Evolutionary conservation across 2,329 filamentous ascomycete species (phyloP).

Genomic region (Claviceps spartinae): DNA sequence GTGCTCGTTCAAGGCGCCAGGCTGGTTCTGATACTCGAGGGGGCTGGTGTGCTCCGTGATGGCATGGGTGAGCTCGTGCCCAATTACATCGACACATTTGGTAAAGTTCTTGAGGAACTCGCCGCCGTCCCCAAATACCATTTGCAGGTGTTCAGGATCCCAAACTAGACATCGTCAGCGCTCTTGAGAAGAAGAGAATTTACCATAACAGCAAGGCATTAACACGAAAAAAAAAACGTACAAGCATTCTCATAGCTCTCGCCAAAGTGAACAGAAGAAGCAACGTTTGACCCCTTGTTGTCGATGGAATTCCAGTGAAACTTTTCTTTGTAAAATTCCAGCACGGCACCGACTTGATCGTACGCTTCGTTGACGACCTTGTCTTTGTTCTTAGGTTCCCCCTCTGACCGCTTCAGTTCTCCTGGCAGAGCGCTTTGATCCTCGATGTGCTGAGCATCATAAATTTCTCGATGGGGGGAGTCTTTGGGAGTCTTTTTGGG

Average conservation of each 20-base stretch:
- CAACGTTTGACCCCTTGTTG: slow-evolving; percentile 33
- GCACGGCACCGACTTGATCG: slow-evolving; percentile 34
- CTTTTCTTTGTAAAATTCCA: slow-evolving; percentile 34
- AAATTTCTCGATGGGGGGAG: slow-evolving; percentile 27
- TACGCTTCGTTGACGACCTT: slow-evolving; percentile 33
- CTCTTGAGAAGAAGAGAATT: background rate
- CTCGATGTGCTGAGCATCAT: slow-evolving; percentile 26
- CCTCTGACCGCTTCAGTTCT: slow-evolving; percentile 27
- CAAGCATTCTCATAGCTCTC: slow-evolving; percentile 37
- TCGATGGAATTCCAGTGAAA: slow-evolving; percentile 40
- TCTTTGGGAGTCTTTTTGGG: slow-evolving; percentile 10
- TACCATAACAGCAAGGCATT: background rate
- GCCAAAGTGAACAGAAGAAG: slow-evolving; percentile 40
- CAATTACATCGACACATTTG: slow-evolving; percentile 40
- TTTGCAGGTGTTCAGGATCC: slow-evolving; percentile 33
- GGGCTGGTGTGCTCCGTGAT: slow-evolving; percentile 36
- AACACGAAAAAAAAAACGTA: slow-evolving; percentile 6
- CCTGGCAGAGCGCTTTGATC: slow-evolving; percentile 28
- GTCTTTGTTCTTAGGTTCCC: slow-evolving; percentile 25
- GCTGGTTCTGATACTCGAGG: slow-evolving; percentile 36
- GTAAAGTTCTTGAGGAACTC: slow-evolving; percentile 38
- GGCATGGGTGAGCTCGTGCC: slow-evolving; percentile 43
- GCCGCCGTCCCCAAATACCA: slow-evolving; percentile 44
- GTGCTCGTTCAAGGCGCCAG: slow-evolving; percentile 43
- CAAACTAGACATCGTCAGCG: slow-evolving; percentile 23